These are phyloP conservation scores for Cudoniella acicularis DNA, from an alignment of 495 filamentous ascomycete genomes.

Conservation along the genomic window DNA sequence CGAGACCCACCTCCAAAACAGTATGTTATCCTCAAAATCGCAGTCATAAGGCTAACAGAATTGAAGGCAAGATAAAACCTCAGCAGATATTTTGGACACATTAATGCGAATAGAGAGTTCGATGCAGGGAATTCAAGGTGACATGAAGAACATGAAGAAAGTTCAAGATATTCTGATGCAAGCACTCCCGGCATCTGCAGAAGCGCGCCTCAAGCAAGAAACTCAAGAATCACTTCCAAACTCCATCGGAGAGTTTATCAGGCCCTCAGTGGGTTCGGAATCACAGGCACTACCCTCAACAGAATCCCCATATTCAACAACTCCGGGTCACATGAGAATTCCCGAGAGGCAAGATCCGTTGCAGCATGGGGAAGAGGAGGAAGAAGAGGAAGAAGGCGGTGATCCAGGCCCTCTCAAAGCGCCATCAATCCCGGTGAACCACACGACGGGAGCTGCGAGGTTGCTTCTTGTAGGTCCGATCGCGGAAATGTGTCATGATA, in stretches of 20 bases:
- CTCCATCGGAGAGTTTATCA: neutral
- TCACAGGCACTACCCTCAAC: neutral
- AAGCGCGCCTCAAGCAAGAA: neutral
- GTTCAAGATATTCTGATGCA: neutral
- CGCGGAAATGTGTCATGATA: slow-evolving; percentile 44
- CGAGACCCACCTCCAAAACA: slow-evolving; percentile 64
- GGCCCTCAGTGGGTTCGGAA: slow-evolving; percentile 3
- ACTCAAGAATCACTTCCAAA: neutral
- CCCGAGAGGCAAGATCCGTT: neutral
- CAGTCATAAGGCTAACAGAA: slow-evolving; percentile 7
- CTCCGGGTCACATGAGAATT: neutral
- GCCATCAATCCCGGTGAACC: slow-evolving; percentile 69
- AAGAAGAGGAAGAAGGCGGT: slow-evolving; percentile 31
- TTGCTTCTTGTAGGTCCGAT: slow-evolving; percentile 71
- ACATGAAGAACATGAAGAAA: slow-evolving; percentile 1
- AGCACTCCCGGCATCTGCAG: neutral
- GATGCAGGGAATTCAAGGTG: neutral
- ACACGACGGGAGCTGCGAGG: slow-evolving; percentile 77
- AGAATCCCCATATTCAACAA: slow-evolving; percentile 11
- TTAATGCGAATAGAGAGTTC: slow-evolving; percentile 7
- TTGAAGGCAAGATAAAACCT: slow-evolving; percentile 48
- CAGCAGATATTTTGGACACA: slow-evolving; percentile 45
- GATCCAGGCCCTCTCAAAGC: slow-evolving; percentile 45
- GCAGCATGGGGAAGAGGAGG: neutral
- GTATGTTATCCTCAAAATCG: slow-evolving; percentile 36